Evolutionary conservation across 176 grass and related monocot genomes (phyloP).

Genomic region (Luzula sylvatica): DNA sequence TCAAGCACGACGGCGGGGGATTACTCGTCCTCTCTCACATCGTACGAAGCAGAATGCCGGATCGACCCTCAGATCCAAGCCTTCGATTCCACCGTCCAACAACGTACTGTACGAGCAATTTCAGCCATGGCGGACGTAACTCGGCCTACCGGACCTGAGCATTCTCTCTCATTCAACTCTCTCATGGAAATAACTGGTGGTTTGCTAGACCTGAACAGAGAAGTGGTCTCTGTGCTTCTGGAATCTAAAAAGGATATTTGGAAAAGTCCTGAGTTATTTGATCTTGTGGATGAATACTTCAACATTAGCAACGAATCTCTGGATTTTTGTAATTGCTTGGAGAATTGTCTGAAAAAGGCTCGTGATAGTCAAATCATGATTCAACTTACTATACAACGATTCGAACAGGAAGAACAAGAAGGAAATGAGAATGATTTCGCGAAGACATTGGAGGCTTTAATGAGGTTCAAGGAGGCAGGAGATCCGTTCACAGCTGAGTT

Average conservation of each 20-base stretch:
- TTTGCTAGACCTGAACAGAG: conserved; percentile 23
- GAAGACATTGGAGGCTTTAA: conserved; percentile 24
- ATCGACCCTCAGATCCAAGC: conserved; percentile 27
- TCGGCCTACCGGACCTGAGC: conserved; percentile 8
- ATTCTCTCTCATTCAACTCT: conserved; percentile 33
- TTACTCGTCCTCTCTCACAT: conserved; percentile 22
- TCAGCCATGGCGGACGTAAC: conserved; percentile 19
- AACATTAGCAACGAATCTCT: conserved; percentile 29
- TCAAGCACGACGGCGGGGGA: neutral
- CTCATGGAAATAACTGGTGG: conserved; percentile 25
- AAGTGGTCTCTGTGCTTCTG: conserved; percentile 23
- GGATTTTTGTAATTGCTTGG: conserved; percentile 31
- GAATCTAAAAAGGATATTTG: conserved; percentile 26
- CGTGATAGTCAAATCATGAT: conserved; percentile 30
- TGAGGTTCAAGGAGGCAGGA: conserved; percentile 23
- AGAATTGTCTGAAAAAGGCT: conserved; percentile 30
- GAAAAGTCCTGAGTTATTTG: conserved; percentile 26
- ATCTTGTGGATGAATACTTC: conserved; percentile 35
- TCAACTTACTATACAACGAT: conserved; percentile 24
- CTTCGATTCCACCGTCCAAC: conserved; percentile 30
- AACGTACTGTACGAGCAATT: conserved; percentile 23
- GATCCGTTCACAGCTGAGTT: conserved; percentile 37
- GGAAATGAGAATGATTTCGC: conserved; percentile 8
- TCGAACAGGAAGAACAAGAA: neutral
- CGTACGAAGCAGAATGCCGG: conserved; percentile 30